Evolutionary conservation across 202 grass and related monocot genomes (phyloP).

Genomic region (Digitaria exilis): DNA sequence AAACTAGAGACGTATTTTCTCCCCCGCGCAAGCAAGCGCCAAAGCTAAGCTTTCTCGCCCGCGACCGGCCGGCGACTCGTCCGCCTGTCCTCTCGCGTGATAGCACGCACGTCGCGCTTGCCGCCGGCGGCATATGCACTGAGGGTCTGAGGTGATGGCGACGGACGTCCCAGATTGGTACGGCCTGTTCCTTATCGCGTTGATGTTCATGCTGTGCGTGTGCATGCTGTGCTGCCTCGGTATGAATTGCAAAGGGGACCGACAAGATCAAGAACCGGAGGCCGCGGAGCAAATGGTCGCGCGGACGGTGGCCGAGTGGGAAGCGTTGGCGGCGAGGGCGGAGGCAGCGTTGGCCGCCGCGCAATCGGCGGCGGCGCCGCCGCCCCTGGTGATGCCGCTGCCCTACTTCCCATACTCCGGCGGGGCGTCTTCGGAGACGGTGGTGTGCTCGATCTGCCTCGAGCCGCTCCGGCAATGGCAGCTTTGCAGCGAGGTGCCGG

Average conservation of each 20-base stretch:
- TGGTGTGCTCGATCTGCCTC: constrained; percentile 31
- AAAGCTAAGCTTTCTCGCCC: not conserved
- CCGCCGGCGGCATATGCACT: not conserved
- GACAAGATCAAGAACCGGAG: not conserved
- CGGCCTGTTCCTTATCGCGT: not conserved
- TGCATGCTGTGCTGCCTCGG: rapidly evolving
- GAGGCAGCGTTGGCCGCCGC: not conserved
- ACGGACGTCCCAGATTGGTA: not conserved
- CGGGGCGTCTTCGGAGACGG: not conserved
- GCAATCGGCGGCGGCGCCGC: no score
- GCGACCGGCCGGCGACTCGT: no score
- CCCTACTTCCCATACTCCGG: not conserved
- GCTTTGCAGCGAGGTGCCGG: constrained; percentile 23
- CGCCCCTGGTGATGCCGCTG: not conserved
- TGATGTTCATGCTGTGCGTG: rapidly evolving
- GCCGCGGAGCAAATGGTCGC: not conserved
- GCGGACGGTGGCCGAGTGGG: not conserved
- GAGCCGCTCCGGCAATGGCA: not conserved
- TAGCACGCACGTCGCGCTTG: not conserved
- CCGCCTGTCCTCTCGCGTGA: no score
- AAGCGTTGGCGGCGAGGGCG: not conserved
- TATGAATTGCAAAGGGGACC: not conserved
- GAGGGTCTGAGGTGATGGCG: no score
- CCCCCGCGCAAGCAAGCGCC: not conserved
- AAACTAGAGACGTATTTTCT: not conserved